Evolutionary conservation across 768 basidiomycete species (phyloP), one percentile per base, ranked within the genome.

Genomic region (Dentipellis sp.): DNA sequence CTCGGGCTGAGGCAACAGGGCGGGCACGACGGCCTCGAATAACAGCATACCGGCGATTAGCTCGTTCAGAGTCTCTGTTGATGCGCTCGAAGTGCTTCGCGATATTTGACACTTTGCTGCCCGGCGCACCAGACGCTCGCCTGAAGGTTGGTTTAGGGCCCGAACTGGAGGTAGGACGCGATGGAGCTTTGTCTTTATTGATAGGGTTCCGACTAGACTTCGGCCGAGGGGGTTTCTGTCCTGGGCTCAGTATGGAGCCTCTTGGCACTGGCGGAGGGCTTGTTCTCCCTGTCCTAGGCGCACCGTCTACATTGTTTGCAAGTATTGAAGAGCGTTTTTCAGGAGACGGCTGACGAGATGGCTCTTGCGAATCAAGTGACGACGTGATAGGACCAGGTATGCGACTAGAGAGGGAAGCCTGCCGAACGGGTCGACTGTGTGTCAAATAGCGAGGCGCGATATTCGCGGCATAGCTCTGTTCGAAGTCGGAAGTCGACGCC

Each of bases 391-490:
- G 81, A 1, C 73, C 84, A 9, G 81, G 75, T 45, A 84, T 79
- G 38, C 84, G 80, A 54, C 65, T 69, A 17, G 62, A 65, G 7
- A 59, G 55, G 42, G 69, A 65, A 12, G 67, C 61, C 52, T 70
- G 68, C 39, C 72, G 55, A 4, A 77, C 66, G 53, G 81, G 76
- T 47, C 81, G 76, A 35, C 74, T 66, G 59, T 77, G 78, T 10
- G 80, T 81, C 21, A 86, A 72, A 61, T 90, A 85, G 60, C 80
- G 78, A 2, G 91, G 86, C 1, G 91, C 92, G 56, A 93, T 84
- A 65, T 94, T 94, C n/a, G 86, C 89, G 3, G 93, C 92, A 70
- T 94, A 95, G 49, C 93, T 83, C 55, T 88, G 82, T 70, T 95
- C 94, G 54, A 91, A 91, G 66, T 95, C 94, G 6, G 93, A 94